Conservation (phyloP, 163 green algal genomes). For the Chloromonas sp. region DNA sequence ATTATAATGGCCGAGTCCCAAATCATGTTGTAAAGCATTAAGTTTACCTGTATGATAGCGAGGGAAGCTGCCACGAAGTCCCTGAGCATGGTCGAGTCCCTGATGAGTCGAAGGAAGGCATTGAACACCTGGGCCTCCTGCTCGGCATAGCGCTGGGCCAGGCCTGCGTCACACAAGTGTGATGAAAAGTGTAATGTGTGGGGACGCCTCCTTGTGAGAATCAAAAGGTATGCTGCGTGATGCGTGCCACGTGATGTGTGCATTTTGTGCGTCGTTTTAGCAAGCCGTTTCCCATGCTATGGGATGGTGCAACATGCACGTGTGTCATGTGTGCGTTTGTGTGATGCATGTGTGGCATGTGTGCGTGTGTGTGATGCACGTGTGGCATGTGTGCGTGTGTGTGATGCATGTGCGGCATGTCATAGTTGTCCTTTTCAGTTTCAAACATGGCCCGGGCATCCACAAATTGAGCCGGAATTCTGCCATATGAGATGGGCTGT, state of each 20-base stretch:
- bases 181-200: background rate
- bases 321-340: too few relatives aligned
- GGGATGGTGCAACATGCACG: too few relatives aligned
- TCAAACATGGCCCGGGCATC: too few relatives aligned
- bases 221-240: background rate
- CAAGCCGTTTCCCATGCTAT: background rate
- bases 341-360: background rate
- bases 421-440: too few relatives aligned
- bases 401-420: too few relatives aligned
- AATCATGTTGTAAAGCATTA: too few relatives aligned
- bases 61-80: constrained; percentile 27
- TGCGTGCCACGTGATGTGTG: background rate
- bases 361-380: background rate
- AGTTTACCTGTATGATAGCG: constrained; percentile 26
- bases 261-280: background rate
- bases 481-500: too few relatives aligned
- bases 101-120: constrained; percentile 28
- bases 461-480: too few relatives aligned
- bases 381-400: too few relatives aligned
- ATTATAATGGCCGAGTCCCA: too few relatives aligned
- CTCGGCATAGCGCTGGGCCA: constrained; percentile 22
- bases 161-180: constrained; percentile 9
- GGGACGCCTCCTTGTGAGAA: background rate
- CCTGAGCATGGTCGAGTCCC: constrained; percentile 31
- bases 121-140: constrained; percentile 33